Evolutionary conservation across 1,284 basidiomycete species (phyloP).

Genomic region (Ustilago bromivora): DNA sequence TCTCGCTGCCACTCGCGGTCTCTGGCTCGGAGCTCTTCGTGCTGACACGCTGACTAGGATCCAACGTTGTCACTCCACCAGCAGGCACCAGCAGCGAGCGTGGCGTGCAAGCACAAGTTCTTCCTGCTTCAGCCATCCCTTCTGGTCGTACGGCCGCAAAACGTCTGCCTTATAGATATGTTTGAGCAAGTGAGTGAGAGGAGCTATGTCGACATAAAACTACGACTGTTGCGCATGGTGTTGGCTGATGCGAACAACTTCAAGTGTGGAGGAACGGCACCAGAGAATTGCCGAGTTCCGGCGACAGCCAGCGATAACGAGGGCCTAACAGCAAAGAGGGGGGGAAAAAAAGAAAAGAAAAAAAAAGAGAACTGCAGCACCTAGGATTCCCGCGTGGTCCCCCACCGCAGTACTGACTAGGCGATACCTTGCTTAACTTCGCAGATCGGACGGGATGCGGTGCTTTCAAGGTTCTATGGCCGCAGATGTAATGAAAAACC

Average conservation of each 20-base stretch:
- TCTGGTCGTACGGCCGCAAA: not conserved
- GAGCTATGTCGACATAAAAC: too few species aligned
- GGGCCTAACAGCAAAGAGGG: slow-evolving; percentile 12
- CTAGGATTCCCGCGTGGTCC: slow-evolving; percentile 85
- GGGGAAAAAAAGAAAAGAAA: not conserved
- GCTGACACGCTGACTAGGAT: slow-evolving; percentile 45
- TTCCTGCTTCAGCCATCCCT: slow-evolving; percentile 10
- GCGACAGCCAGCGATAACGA: slow-evolving; percentile 1
- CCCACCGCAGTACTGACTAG: slow-evolving; percentile 85
- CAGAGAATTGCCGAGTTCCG: slow-evolving; percentile 7
- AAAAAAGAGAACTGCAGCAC: slow-evolving; percentile 77
- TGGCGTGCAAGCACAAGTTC: slow-evolving; percentile 41
- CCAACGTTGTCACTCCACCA: slow-evolving; percentile 33
- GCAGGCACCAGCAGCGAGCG: slow-evolving; percentile 36
- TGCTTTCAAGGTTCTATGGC: slow-evolving; percentile 83
- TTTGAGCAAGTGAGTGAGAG: not conserved
- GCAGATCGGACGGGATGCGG: slow-evolving; percentile 84
- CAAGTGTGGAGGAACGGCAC: not conserved
- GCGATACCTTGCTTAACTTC: slow-evolving; percentile 83
- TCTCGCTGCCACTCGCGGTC: slow-evolving; percentile 35
- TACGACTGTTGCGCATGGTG: too few species aligned
- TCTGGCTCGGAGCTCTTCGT: slow-evolving; percentile 31
- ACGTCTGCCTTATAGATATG: too few species aligned
- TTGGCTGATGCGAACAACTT: not conserved
- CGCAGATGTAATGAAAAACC: slow-evolving; percentile 73